These are phyloP conservation scores for Hypoxylon sp. DNA, from an alignment of 2,329 filamentous ascomycete genomes.

Conservation along the genomic window DNA sequence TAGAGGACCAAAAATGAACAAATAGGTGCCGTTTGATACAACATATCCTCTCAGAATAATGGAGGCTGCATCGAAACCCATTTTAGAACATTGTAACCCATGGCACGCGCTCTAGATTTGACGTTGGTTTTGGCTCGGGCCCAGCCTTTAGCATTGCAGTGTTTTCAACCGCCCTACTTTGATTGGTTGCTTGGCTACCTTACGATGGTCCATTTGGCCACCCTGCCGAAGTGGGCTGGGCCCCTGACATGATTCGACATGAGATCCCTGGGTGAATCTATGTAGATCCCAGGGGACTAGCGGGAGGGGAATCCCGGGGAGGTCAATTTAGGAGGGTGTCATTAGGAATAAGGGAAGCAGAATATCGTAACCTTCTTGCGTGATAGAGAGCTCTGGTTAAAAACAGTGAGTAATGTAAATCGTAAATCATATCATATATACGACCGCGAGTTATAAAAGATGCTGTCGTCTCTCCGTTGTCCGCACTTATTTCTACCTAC, in stretches of 20 bases:
- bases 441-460: conserved; percentile 38
- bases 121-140: conserved; percentile 27
- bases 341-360: conserved; percentile 27
- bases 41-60: background rate
- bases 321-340: conserved; percentile 39
- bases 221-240: conserved; percentile 33
- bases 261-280: conserved; percentile 34
- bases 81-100: conserved; percentile 25
- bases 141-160: conserved; percentile 30
- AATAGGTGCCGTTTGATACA: background rate
- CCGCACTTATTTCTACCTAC: conserved; percentile 7
- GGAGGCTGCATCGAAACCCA: background rate
- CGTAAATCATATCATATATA: conserved; percentile 26
- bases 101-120: conserved; percentile 13
- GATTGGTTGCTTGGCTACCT: conserved; percentile 37
- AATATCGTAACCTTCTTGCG: conserved; percentile 22
- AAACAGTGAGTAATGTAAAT: conserved; percentile 25
- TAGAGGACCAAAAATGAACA: too few relatives aligned
- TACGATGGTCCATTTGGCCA: conserved; percentile 26
- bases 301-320: conserved; percentile 22
- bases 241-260: conserved; percentile 32
- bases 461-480: conserved; percentile 11
- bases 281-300: conserved; percentile 28
- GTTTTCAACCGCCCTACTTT: conserved; percentile 38
- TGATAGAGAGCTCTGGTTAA: conserved; percentile 19